These are phyloP conservation scores for Neofusicoccum cordaticola DNA, from an alignment of 2,329 filamentous ascomycete genomes.

Conservation along the genomic window DNA sequence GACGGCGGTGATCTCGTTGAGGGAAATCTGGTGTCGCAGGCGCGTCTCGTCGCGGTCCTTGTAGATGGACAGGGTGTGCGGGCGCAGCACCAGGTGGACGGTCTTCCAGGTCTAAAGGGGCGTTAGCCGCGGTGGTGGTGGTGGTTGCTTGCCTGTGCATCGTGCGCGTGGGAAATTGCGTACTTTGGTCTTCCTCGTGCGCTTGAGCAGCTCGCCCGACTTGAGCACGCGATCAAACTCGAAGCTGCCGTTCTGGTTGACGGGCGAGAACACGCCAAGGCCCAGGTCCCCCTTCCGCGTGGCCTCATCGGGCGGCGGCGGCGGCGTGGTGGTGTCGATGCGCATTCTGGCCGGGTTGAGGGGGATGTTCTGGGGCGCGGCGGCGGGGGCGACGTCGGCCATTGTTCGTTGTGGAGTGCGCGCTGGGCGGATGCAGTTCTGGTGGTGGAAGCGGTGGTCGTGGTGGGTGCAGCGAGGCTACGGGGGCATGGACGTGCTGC, in stretches of 20 bases:
- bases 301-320: slow-evolving; percentile 22
- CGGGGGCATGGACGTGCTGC: slow-evolving; percentile 5
- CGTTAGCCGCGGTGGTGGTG: slow-evolving; percentile 18
- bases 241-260: slow-evolving; percentile 93
- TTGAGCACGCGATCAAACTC: slow-evolving; percentile 94
- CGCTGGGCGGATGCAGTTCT: background rate
- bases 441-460: background rate
- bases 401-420: slow-evolving; percentile 21
- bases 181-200: slow-evolving; percentile 92
- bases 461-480: background rate
- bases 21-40: slow-evolving; percentile 80
- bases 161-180: slow-evolving; percentile 6
- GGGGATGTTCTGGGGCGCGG: slow-evolving; percentile 25
- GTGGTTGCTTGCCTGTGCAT: background rate
- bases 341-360: slow-evolving; percentile 25
- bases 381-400: slow-evolving; percentile 28
- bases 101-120: slow-evolving; percentile 78
- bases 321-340: slow-evolving; percentile 26
- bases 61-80: slow-evolving; percentile 88
- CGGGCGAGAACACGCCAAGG: slow-evolving; percentile 69
- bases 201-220: slow-evolving; percentile 79
- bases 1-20: slow-evolving; percentile 88
- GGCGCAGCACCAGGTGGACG: slow-evolving; percentile 83
- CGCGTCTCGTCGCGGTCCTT: slow-evolving; percentile 87
- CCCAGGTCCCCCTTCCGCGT: slow-evolving; percentile 22